A percentile compares a stretch with the other conserved stretches of the same genome.
phyloP scores from a whole-genome alignment of 2,329 filamentous ascomycete species.

The Trichoderma atrobrunneum region DNA sequence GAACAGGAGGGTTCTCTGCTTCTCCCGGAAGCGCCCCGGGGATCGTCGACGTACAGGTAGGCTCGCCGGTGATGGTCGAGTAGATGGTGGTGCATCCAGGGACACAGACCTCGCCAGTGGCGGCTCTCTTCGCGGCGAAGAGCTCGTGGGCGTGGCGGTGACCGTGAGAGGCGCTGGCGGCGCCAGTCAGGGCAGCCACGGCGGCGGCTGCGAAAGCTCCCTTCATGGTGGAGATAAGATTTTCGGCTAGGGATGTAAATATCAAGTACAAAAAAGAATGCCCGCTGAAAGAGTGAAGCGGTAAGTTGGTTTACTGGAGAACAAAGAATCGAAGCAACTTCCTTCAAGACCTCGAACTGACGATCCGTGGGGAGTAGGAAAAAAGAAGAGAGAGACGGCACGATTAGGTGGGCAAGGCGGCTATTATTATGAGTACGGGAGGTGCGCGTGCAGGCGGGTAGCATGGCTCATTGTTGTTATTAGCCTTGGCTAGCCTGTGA shows the following conservation, averaged over 20 bases:
- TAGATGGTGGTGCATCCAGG: slow-evolving; percentile 71
- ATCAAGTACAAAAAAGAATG: slow-evolving; percentile 52
- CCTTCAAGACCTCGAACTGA: slow-evolving; percentile 52
- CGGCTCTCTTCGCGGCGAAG: slow-evolving; percentile 50
- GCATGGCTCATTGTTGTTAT: slow-evolving; percentile 17
- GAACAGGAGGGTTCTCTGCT: background rate
- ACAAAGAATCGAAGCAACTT: slow-evolving; percentile 45
- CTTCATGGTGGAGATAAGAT: slow-evolving; percentile 64
- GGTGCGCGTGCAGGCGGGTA: slow-evolving; percentile 20
- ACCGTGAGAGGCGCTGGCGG: slow-evolving; percentile 54
- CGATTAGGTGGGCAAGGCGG: slow-evolving; percentile 41
- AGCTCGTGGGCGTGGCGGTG: slow-evolving; percentile 64
- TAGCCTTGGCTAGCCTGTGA: slow-evolving; percentile 1
- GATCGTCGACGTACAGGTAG: slow-evolving; percentile 53
- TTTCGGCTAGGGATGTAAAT: slow-evolving; percentile 14
- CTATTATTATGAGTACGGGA: slow-evolving; percentile 34
- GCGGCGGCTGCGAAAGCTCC: slow-evolving; percentile 64
- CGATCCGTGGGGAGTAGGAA: slow-evolving; percentile 41
- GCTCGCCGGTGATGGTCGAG: slow-evolving; percentile 65
- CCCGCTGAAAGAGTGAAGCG: slow-evolving; percentile 90
- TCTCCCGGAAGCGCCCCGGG: background rate
- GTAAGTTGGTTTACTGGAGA: slow-evolving; percentile 48
- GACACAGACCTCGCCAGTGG: slow-evolving; percentile 48
- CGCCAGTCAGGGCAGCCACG: slow-evolving; percentile 56
- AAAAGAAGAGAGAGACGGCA: slow-evolving; percentile 34